These are phyloP conservation scores for Entonaema liquescens DNA, from an alignment of 495 filamentous ascomycete species.

Conservation along the genomic window DNA sequence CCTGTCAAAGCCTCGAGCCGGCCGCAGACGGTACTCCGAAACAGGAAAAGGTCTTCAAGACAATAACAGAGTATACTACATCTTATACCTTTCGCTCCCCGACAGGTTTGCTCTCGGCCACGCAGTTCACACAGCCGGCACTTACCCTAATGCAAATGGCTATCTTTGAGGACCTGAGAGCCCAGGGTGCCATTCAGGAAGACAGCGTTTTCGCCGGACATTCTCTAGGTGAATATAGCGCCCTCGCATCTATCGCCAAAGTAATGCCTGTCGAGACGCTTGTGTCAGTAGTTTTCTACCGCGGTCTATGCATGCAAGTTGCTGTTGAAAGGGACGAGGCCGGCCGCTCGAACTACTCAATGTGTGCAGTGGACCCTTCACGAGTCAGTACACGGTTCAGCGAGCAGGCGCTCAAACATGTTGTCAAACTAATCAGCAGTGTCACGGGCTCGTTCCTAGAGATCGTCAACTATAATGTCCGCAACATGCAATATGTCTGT, in stretches of 20 bases:
- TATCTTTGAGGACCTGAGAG: slow-evolving; percentile 86
- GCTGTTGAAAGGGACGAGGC: slow-evolving; percentile 86
- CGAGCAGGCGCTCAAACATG: slow-evolving; percentile 85
- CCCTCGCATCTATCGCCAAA: slow-evolving; percentile 84
- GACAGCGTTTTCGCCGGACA: slow-evolving; percentile 89
- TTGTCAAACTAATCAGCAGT: slow-evolving; percentile 81
- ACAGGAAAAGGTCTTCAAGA: slow-evolving; percentile 93
- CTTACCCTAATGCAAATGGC: slow-evolving; percentile 93
- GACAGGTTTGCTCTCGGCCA: slow-evolving; percentile 83
- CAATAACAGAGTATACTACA: slow-evolving; percentile 77
- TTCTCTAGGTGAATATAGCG: slow-evolving; percentile 90
- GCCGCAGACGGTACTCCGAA: slow-evolving; percentile 79
- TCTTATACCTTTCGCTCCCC: slow-evolving; percentile 90
- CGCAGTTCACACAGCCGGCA: slow-evolving; percentile 91
- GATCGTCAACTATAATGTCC: slow-evolving; percentile 92
- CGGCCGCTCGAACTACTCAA: slow-evolving; percentile 85
- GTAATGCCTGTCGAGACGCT: slow-evolving; percentile 93
- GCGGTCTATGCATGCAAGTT: slow-evolving; percentile 92
- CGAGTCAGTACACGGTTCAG: slow-evolving; percentile 87
- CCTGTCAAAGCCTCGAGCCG: slow-evolving; percentile 76
- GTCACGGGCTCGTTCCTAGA: slow-evolving; percentile 83
- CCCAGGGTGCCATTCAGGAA: slow-evolving; percentile 83
- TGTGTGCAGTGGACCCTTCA: slow-evolving; percentile 90
- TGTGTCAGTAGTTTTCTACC: slow-evolving; percentile 91
- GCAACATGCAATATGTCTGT: slow-evolving; percentile 90